Percentiles rank a stretch among this genome's conserved stretches.
phyloP scores from a whole-genome alignment of 345 rosid species.

The Gynandropsis gynandra region DNA sequence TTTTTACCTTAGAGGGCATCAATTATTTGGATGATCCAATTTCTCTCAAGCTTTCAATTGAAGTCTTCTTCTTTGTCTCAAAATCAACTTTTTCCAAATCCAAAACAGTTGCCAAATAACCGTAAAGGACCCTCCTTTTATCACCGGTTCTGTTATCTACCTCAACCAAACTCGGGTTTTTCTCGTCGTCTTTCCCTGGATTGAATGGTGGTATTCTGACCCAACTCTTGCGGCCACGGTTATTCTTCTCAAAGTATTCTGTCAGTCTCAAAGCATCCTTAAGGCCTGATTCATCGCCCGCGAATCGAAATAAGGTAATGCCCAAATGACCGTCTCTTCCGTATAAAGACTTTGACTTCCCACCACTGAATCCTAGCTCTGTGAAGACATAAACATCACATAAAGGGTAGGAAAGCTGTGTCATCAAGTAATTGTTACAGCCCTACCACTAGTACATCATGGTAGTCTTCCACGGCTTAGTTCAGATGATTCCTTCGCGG shows the following conservation, averaged over 20 bases:
- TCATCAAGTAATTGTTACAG: conserved; percentile 12
- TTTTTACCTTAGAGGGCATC: conserved; percentile 16
- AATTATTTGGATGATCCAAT: conserved; percentile 41
- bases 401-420: conserved; percentile 16
- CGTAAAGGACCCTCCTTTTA: conserved; percentile 68
- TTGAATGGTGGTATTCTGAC: conserved; percentile 40
- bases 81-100: conserved; percentile 76
- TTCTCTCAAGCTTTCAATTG: conserved; percentile 67
- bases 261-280: conserved; percentile 68
- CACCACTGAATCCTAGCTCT: conserved; percentile 76
- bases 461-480: too few relatives aligned
- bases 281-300: conserved; percentile 61
- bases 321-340: conserved; percentile 96
- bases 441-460: too few relatives aligned
- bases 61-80: conserved; percentile 70
- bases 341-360: conserved; percentile 82
- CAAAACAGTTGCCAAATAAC: conserved; percentile 63
- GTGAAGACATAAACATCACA: conserved; percentile 31
- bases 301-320: conserved; percentile 60
- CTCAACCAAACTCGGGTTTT: conserved; percentile 59
- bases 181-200: conserved; percentile 74
- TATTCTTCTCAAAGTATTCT: conserved; percentile 73
- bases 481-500: too few relatives aligned
- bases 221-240: conserved; percentile 79
- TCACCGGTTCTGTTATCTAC: conserved; percentile 64